phyloP scores from a whole-genome alignment of 2,329 filamentous ascomycete genomes.

The Colletotrichum lindemuthianum region DNA sequence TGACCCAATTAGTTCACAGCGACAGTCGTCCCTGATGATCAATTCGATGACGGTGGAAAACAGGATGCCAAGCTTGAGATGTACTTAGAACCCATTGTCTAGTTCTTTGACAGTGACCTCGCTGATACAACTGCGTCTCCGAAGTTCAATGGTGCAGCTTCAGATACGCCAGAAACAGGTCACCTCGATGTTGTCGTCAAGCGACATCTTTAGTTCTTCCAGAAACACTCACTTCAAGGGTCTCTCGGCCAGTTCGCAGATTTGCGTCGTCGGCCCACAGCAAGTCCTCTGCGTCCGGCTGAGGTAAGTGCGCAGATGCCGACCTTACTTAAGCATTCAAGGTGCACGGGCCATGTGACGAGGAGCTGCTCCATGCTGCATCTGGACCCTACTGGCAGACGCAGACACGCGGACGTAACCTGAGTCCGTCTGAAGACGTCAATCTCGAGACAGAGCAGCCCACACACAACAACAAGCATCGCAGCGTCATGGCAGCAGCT shows the following conservation, averaged over 20 bases:
- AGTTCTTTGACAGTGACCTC: no score
- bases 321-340: conserved; percentile 33
- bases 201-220: no score
- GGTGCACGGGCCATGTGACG: conserved; percentile 35
- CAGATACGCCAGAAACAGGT: no score
- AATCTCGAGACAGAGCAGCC: conserved; percentile 7
- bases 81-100: neutral
- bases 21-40: neutral
- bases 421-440: conserved; percentile 25
- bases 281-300: no score
- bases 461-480: conserved; percentile 16
- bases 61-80: neutral
- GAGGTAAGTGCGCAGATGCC: neutral
- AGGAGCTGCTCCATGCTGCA: conserved; percentile 31
- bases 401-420: conserved; percentile 29
- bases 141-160: no score
- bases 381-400: conserved; percentile 29
- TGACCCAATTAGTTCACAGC: neutral
- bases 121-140: no score
- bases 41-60: no score
- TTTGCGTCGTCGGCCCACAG: neutral
- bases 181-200: no score
- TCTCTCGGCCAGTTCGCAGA: no score
- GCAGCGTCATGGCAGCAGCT: conserved; percentile 59
- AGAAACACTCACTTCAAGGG: no score